Base-by-base conservation (phyloP, 1,284 basidiomycete species). In the Ganoderma lingzhi region DNA sequence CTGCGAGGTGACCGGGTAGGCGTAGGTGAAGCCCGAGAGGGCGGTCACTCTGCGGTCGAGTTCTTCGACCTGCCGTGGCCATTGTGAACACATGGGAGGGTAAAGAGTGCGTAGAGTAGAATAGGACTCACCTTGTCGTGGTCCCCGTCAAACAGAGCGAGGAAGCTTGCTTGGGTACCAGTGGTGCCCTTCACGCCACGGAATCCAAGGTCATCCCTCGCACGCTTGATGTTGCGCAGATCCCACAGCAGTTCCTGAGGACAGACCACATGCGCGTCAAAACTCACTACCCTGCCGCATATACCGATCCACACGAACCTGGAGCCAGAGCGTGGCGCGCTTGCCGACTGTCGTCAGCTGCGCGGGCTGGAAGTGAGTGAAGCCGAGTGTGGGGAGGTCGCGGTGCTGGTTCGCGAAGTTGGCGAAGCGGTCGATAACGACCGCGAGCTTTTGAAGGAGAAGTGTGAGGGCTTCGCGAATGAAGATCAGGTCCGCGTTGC, bases 341-440 rank as follows among this genome's bases (percentile, higher is more conserved):
- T 99, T 99, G n/a, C 98, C 98, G 53, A 99, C 97, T 0, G 97
- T 99, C 1, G 97, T 99, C 66, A 99, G 85, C 83, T 99, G 98
- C 8, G 98, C 98, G 5, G 98, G 97, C 82, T 99, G 98, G 87
- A 98, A 99, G 82, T 99, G 98, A 9, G 98, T 99, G 85, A 98
- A 99, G 1, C 98, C 98, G 55, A 99, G 88, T 0, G 96, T 95
- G 0, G 96, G 95, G 30, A 96, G 88, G 70, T 89, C 93, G 35
- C 89, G 88, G 79, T 96, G 90, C 72, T 89, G 82, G 67, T 85
- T 81, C 64, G 93, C 93, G 73, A 98, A 99, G 0, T 83, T 79
- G 23, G 96, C 86, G 51, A 99, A 88, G 42, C 97, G 93, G 67
- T 94, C 92, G 77, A 99, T 97, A 68, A 99, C 90, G 37, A 96